Evolutionary conservation across 2,329 filamentous ascomycete species (phyloP).

Genomic region (Epichloe typhina): DNA sequence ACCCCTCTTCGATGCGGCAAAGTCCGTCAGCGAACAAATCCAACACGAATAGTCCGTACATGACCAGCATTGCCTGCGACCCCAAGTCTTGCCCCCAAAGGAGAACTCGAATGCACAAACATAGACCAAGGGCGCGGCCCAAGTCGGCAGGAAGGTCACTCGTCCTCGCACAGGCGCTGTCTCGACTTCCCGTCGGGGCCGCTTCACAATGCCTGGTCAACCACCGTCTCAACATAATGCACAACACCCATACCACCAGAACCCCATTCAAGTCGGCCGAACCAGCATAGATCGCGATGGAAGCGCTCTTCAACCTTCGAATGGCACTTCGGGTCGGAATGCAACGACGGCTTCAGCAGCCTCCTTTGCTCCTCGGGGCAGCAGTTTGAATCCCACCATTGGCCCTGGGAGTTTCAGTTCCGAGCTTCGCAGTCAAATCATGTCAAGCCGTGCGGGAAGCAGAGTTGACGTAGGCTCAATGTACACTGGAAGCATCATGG

Average conservation of each 20-base stretch:
- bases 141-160: constrained; percentile 23
- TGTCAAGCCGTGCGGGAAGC: constrained; percentile 21
- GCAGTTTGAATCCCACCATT: constrained; percentile 57
- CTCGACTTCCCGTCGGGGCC: constrained; percentile 18
- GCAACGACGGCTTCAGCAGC: constrained; percentile 40
- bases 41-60: background rate
- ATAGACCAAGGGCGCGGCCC: constrained; percentile 24
- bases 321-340: constrained; percentile 31
- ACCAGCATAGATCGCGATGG: constrained; percentile 44
- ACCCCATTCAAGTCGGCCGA: constrained; percentile 17
- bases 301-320: constrained; percentile 34
- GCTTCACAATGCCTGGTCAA: constrained; percentile 19
- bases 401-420: constrained; percentile 80
- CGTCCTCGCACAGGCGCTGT: constrained; percentile 21
- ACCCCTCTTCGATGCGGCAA: background rate
- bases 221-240: constrained; percentile 22
- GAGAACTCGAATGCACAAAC: constrained; percentile 24
- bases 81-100: background rate
- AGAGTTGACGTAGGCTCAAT: constrained; percentile 22
- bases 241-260: constrained; percentile 20
- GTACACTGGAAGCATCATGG: constrained; percentile 29
- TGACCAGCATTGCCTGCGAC: background rate
- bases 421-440: constrained; percentile 63
- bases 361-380: constrained; percentile 52
- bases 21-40: background rate